Conservation (phyloP, 176 grass and related monocot genomes). For the Triticum monococcum region DNA sequence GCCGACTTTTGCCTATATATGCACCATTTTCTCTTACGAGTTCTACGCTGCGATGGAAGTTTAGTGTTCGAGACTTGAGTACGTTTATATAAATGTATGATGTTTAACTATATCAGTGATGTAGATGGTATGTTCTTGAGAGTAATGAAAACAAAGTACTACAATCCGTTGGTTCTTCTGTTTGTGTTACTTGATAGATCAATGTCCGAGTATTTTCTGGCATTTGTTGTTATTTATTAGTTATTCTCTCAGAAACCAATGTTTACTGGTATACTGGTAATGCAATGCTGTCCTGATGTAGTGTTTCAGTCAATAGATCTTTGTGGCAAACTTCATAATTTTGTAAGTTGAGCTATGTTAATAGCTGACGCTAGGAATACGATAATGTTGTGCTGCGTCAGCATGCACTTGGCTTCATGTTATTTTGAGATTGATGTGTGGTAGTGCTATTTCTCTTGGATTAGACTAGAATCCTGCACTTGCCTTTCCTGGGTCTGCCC, state of each 20-base stretch:
- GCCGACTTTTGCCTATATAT: slow-evolving; percentile 13
- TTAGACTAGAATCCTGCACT: neutral
- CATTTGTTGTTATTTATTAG: neutral
- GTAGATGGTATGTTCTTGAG: slow-evolving; percentile 9
- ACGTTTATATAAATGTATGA: neutral
- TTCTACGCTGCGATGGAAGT: slow-evolving; percentile 15
- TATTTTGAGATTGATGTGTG: neutral
- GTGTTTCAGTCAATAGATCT: neutral
- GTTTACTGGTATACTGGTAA: neutral
- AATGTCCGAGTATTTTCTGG: neutral
- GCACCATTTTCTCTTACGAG: neutral
- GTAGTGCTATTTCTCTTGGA: neutral
- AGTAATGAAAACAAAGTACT: neutral
- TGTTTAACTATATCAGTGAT: slow-evolving; percentile 16
- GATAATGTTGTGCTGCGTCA: slow-evolving; percentile 3
- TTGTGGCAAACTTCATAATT: neutral
- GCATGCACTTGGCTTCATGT: neutral
- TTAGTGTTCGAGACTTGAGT: slow-evolving; percentile 2
- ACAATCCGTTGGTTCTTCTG: neutral
- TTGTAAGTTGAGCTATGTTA: neutral
- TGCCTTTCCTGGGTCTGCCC: neutral
- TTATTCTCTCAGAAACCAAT: neutral
- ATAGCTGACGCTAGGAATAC: neutral
- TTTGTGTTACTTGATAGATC: neutral
- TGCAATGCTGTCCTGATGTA: neutral